Conservation (phyloP, 2,329 filamentous ascomycete species). For the Diaporthe citriasiana region DNA sequence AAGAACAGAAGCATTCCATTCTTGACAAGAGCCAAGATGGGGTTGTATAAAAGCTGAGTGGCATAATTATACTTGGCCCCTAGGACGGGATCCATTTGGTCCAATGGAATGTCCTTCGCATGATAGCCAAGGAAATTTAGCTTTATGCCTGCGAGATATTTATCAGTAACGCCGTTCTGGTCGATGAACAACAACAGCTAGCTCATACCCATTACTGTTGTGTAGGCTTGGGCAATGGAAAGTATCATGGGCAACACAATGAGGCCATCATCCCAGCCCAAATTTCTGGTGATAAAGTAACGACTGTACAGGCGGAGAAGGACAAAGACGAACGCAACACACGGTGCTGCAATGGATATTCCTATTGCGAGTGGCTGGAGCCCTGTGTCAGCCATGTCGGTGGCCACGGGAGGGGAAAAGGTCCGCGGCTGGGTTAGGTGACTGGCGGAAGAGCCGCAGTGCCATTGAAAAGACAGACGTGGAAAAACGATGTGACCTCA, state of each 20-base stretch:
- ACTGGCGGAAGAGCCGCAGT: not conserved
- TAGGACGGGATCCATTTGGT: constrained; percentile 41
- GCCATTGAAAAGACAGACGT: constrained; percentile 15
- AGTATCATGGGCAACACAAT: constrained; percentile 35
- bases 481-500: not conserved
- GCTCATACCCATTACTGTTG: constrained; percentile 18
- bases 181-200: not conserved
- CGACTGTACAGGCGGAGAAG: constrained; percentile 33
- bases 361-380: constrained; percentile 26
- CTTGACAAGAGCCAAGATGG: constrained; percentile 61
- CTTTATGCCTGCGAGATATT: constrained; percentile 13
- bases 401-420: not conserved
- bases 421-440: constrained; percentile 27
- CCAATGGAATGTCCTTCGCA: constrained; percentile 42
- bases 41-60: constrained; percentile 60
- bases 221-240: constrained; percentile 33
- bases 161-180: not conserved
- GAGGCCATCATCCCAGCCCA: constrained; percentile 34
- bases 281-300: constrained; percentile 30
- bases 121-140: constrained; percentile 32
- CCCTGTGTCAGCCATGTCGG: constrained; percentile 26
- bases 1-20: constrained; percentile 61
- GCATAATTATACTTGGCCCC: constrained; percentile 51
- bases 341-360: constrained; percentile 32
- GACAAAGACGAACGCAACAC: constrained; percentile 32